Conservation (phyloP, 108 stramenopile species). For the Conticribra weissflogii region DNA sequence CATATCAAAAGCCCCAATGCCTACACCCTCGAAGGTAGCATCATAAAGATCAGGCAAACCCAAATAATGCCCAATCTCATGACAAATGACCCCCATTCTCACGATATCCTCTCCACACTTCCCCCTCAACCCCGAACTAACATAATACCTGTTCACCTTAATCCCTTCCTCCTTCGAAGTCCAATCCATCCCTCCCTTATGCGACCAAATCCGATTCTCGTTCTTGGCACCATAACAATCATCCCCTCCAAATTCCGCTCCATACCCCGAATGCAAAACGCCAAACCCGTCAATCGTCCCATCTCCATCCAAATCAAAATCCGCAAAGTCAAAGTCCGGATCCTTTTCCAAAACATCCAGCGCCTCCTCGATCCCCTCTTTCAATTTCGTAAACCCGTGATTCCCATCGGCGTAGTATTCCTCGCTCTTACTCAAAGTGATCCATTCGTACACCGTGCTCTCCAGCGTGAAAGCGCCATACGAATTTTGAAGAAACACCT, state of each 20-base stretch:
- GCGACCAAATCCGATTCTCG: slow-evolving; percentile 49
- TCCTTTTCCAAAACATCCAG: slow-evolving; percentile 10
- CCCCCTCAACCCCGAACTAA: slow-evolving; percentile 41
- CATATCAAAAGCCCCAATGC: slow-evolving; percentile 51
- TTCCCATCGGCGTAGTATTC: slow-evolving; percentile 55
- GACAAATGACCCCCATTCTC: slow-evolving; percentile 55
- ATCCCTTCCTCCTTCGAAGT: slow-evolving; percentile 16
- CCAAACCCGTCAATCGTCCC: slow-evolving; percentile 60
- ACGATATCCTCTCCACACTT: slow-evolving; percentile 43
- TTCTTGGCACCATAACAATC: slow-evolving; percentile 48
- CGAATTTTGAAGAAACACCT: slow-evolving; percentile 30
- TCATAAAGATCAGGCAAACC: slow-evolving; percentile 62
- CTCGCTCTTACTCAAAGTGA: slow-evolving; percentile 48
- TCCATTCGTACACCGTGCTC: slow-evolving; percentile 55
- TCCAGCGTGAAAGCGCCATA: slow-evolving; percentile 39
- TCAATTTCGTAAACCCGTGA: slow-evolving; percentile 31
- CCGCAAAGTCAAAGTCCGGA: slow-evolving; percentile 9
- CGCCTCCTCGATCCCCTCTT: slow-evolving; percentile 39
- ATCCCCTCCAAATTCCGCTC: slow-evolving; percentile 62
- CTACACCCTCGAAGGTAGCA: slow-evolving; percentile 30
- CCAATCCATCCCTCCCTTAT: slow-evolving; percentile 51
- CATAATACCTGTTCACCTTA: slow-evolving; percentile 46
- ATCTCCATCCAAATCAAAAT: slow-evolving; percentile 36
- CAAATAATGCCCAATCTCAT: slow-evolving; percentile 54
- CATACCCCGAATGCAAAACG: slow-evolving; percentile 75